Conservation (phyloP, 2,329 filamentous ascomycete genomes). For the Penicillium vulpinum region DNA sequence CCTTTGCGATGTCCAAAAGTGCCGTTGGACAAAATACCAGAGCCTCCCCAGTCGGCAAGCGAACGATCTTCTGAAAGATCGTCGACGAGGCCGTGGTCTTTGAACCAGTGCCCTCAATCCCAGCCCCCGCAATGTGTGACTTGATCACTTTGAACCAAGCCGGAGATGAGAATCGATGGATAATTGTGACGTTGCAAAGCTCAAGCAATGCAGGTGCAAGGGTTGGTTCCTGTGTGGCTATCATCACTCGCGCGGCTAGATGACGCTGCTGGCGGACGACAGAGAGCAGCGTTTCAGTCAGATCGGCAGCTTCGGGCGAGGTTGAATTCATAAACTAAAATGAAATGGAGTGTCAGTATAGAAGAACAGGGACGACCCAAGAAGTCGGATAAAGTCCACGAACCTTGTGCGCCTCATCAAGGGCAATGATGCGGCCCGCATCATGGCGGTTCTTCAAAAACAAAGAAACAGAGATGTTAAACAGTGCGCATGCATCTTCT, state of each 20-base stretch:
- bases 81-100: not conserved
- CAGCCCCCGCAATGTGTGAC: constrained; percentile 1
- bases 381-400: not conserved
- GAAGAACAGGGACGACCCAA: too few relatives aligned
- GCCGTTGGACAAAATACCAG: constrained; percentile 5
- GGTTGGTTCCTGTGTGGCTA: constrained; percentile 8
- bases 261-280: constrained; percentile 5
- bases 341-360: not conserved
- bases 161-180: constrained; percentile 5
- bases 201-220: constrained; percentile 1
- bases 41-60: not conserved
- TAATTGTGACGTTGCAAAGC: not conserved
- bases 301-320: not conserved
- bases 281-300: constrained; percentile 5
- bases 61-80: constrained; percentile 1
- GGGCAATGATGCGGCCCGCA: constrained; percentile 53
- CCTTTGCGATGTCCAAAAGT: not conserved
- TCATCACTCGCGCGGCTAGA: not conserved
- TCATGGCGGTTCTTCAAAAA: constrained; percentile 59
- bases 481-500: constrained; percentile 68
- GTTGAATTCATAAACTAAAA: not conserved
- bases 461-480: constrained; percentile 68
- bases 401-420: constrained; percentile 64
- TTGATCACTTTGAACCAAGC: constrained; percentile 4
- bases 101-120: not conserved